These are phyloP conservation scores for Leptographium radiaticola DNA, from an alignment of 2,329 filamentous ascomycete genomes.

Conservation along the genomic window DNA sequence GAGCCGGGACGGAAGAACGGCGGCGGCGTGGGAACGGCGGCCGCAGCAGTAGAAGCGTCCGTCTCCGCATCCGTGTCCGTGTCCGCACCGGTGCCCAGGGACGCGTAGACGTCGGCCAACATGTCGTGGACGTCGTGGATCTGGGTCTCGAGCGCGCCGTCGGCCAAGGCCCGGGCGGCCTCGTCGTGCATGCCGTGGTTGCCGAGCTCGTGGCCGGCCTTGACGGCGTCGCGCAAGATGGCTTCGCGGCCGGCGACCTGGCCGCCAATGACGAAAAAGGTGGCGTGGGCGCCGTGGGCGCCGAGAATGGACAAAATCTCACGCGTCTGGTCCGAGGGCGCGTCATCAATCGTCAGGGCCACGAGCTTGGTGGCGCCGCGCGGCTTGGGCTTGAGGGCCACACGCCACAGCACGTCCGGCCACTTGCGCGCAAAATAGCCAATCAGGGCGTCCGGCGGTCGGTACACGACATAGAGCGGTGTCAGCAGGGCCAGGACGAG, in stretches of 20 bases:
- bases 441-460: slow-evolving; percentile 62
- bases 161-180: slow-evolving; percentile 49
- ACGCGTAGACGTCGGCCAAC: slow-evolving; percentile 46
- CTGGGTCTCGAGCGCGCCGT: slow-evolving; percentile 46
- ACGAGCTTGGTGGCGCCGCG: slow-evolving; percentile 41
- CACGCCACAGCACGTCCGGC: slow-evolving; percentile 69
- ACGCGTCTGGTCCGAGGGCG: slow-evolving; percentile 57
- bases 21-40: slow-evolving; percentile 21
- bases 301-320: slow-evolving; percentile 58
- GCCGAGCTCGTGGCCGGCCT: slow-evolving; percentile 56
- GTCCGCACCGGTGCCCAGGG: slow-evolving; percentile 20
- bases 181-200: slow-evolving; percentile 90
- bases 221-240: slow-evolving; percentile 43
- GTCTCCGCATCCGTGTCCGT: neutral
- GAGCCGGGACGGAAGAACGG: slow-evolving; percentile 73
- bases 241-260: slow-evolving; percentile 50
- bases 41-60: neutral
- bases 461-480: slow-evolving; percentile 62
- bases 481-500: slow-evolving; percentile 20
- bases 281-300: slow-evolving; percentile 56
- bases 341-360: slow-evolving; percentile 79
- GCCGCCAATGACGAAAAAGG: slow-evolving; percentile 78
- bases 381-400: slow-evolving; percentile 22
- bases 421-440: slow-evolving; percentile 56
- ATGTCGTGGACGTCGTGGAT: slow-evolving; percentile 50